phyloP scores from a whole-genome alignment of 176 grass and related monocot species.

The Triticum dicoccoides region DNA sequence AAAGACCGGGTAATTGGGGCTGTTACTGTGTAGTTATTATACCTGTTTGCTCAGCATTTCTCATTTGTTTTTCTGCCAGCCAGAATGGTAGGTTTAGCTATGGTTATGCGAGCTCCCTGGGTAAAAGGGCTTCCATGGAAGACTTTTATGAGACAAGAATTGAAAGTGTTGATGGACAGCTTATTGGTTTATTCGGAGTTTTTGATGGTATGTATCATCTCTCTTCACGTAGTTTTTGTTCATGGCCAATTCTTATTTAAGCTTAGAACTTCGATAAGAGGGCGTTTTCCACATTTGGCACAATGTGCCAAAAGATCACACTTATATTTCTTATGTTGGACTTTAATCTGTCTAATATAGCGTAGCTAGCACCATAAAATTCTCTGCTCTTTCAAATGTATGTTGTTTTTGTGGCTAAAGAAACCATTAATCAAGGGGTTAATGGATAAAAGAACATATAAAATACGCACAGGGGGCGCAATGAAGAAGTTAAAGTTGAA shows the following conservation, averaged over 20 bases:
- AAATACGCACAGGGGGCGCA: background rate
- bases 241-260: background rate
- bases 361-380: background rate
- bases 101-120: constrained; percentile 58
- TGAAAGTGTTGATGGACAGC: constrained; percentile 53
- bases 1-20: background rate
- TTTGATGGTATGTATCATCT: constrained; percentile 58
- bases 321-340: constrained; percentile 4
- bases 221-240: background rate
- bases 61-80: constrained; percentile 47
- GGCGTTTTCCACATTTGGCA: background rate
- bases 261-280: background rate
- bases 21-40: background rate
- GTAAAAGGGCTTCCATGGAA: constrained; percentile 67
- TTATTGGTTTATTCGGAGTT: constrained; percentile 58
- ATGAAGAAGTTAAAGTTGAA: constrained; percentile 7
- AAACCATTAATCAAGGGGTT: background rate
- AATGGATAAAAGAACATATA: background rate
- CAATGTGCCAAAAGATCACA: background rate
- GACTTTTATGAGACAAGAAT: constrained; percentile 69
- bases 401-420: background rate
- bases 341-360: background rate
- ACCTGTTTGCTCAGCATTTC: constrained; percentile 26
- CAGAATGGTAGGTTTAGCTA: constrained; percentile 60
- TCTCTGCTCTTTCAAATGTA: background rate